A percentile compares a stretch with the other conserved stretches of the same genome.
These are phyloP conservation scores for Globisporangium nodosum DNA, from an alignment of 352 stramenopile genomes.

Conservation along the genomic window DNA sequence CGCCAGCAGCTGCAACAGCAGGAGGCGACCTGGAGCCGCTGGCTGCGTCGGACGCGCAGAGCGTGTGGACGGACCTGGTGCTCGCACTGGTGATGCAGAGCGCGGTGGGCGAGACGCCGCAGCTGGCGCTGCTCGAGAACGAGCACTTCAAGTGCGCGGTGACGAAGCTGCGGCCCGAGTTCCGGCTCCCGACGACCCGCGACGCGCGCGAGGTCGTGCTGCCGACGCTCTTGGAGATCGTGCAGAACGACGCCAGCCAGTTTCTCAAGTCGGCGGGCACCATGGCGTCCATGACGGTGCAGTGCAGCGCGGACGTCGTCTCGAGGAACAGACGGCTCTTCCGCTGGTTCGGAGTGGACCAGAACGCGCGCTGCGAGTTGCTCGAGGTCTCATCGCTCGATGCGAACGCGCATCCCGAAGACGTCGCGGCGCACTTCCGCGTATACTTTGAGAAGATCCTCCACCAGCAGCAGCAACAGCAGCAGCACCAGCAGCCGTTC, in stretches of 20 bases:
- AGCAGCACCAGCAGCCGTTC: conserved; percentile 2
- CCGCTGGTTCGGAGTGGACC: conserved; percentile 24
- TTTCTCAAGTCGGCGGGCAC: conserved; percentile 13
- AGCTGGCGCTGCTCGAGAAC: conserved; percentile 20
- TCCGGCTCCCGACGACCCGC: conserved; percentile 4
- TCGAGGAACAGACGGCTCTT: conserved; percentile 6
- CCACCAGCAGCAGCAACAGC: not conserved
- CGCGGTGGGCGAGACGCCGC: not conserved
- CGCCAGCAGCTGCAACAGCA: not conserved
- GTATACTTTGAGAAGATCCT: conserved; percentile 6
- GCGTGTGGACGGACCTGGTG: conserved; percentile 20
- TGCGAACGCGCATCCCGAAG: conserved; percentile 3
- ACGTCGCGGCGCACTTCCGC: conserved; percentile 9
- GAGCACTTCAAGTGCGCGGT: conserved; percentile 20
- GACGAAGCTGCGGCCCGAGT: conserved; percentile 14
- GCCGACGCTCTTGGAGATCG: conserved; percentile 11
- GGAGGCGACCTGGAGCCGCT: not conserved
- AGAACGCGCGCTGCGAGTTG: conserved; percentile 22
- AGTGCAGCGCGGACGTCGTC: conserved; percentile 11
- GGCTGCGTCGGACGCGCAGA: not conserved
- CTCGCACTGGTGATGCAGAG: conserved; percentile 19
- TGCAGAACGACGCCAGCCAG: conserved; percentile 7
- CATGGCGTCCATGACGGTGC: conserved; percentile 15
- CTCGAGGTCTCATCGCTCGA: conserved; percentile 9
- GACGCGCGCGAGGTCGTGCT: conserved; percentile 12